Conservation (phyloP, 768 basidiomycete genomes). For the Flagelloscypha sp. region DNA sequence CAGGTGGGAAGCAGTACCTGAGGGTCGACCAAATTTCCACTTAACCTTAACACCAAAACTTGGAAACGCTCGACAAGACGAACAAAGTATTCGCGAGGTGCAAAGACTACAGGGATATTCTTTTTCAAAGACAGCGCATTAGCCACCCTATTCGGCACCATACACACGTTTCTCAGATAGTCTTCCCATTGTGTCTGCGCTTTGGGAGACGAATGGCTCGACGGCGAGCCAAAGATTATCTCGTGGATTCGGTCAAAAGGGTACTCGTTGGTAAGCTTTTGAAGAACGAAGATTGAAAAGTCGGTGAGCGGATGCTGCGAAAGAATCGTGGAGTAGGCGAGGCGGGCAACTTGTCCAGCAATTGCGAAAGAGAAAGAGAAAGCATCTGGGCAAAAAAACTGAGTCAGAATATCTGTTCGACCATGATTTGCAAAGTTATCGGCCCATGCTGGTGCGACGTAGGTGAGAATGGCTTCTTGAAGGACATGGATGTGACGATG, state of each 20-base stretch:
- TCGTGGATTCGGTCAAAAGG: conserved; percentile 60
- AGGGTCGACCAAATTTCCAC: too few species aligned
- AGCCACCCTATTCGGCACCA: conserved; percentile 70
- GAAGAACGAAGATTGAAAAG: conserved; percentile 46
- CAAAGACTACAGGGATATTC: conserved; percentile 35
- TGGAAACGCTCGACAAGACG: too few species aligned
- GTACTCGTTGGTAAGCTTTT: conserved; percentile 49
- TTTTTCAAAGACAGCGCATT: conserved; percentile 50
- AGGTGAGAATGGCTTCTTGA: conserved; percentile 57
- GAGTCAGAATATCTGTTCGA: conserved; percentile 39
- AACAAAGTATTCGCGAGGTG: too few species aligned
- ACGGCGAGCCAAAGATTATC: conserved; percentile 32
- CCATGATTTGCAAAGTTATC: conserved; percentile 40
- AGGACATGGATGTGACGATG: conserved; percentile 41
- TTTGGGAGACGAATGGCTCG: conserved; percentile 12
- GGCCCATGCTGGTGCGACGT: conserved; percentile 67
- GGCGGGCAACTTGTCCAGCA: conserved; percentile 45
- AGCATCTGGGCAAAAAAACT: conserved; percentile 68
- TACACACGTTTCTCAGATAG: conserved; percentile 52
- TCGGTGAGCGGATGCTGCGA: conserved; percentile 37
- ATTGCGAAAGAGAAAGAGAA: conserved; percentile 42
- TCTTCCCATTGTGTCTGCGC: conserved; percentile 61
- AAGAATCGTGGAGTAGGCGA: conserved; percentile 60
- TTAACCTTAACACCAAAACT: too few species aligned
- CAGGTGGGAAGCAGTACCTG: too few species aligned